phyloP scores from a whole-genome alignment of 306 rosid genomes.

The Herpetospermum pedunculosum region DNA sequence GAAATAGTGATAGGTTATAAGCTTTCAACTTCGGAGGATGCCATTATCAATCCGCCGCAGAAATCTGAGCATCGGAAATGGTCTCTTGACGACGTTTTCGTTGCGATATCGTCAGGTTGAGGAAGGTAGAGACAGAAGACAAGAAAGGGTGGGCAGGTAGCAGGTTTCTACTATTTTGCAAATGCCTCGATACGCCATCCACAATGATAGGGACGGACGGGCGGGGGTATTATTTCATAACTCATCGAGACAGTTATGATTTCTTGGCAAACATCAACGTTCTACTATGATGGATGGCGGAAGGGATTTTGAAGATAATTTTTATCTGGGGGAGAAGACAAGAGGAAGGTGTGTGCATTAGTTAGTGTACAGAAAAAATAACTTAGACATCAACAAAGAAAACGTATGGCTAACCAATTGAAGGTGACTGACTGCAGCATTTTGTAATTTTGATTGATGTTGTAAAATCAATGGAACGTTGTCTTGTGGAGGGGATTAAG shows the following conservation, averaged over 20 bases:
- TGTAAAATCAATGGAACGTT: background rate
- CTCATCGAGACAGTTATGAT: background rate
- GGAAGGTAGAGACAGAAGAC: slow-evolving; percentile 8
- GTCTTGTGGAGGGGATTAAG: background rate
- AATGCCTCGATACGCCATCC: background rate
- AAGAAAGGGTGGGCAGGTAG: background rate
- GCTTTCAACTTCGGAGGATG: slow-evolving; percentile 49
- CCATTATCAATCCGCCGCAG: slow-evolving; percentile 65
- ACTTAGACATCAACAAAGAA: background rate
- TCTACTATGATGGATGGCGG: too few relatives aligned
- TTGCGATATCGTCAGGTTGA: slow-evolving; percentile 49
- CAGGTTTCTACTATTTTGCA: background rate
- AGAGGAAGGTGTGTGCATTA: background rate
- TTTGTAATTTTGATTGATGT: background rate
- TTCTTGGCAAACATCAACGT: too few relatives aligned
- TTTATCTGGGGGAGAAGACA: background rate
- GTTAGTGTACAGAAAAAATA: background rate
- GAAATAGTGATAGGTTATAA: slow-evolving; percentile 89
- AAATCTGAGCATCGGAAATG: slow-evolving; percentile 60
- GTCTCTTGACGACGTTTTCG: slow-evolving; percentile 83
- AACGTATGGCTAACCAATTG: background rate
- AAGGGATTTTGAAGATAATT: background rate
- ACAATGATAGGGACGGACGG: background rate
- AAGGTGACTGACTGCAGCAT: background rate
- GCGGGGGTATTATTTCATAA: background rate